Evolutionary conservation across 2,329 filamentous ascomycete species (phyloP), one percentile per base, ranked within the genome.

Genomic region (Aspergillus neoniger): DNA sequence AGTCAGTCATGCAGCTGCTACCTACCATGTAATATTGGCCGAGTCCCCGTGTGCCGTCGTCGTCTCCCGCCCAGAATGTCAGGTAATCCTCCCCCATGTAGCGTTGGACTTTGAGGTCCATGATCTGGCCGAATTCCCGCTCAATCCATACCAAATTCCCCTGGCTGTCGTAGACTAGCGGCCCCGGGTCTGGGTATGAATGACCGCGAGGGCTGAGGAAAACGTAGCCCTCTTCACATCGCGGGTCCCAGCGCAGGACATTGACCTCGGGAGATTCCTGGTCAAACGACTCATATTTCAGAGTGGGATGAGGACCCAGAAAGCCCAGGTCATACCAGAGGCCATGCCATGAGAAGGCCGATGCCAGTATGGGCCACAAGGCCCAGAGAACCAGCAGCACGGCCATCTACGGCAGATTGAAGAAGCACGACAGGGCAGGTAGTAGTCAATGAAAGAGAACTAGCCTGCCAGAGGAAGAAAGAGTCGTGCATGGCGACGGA

Each of bases 41-140:
- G 17, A 61, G 51, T 2, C 81, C 80, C 64, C 81, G 76, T 4
- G 79, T 80, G 7, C 79, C 77, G 55, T 81, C 77, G 30, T 77
- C 74, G 43, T 79, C 78, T 30, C 81, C 81, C 30, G 79, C 75
- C 80, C 80, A 82, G 63, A 81, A 82, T 0, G 80, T 81, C 57
- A 82, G 63, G 65, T 80, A 81, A 21, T 75, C 65, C 61, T 81
- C 64, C 9, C 76, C 79, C 57, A 73, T 74, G 60, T 79, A 82
- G 17, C 69, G 65, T 67, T 83, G 81, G 1, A 80, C 76, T 64
- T 78, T 77, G 14, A 82, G 72, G 61, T 82, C 80, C 65, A 82
- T 81, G 2, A 78, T 76, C 57, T 80, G 74, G 4, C 69, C 72
- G 38, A 67, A 73, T 28, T 73, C 70, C 57, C 71, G 55, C 61